Evolutionary conservation across 176 grass and related monocot genomes (phyloP).

Genomic region (Lolium rigidum): DNA sequence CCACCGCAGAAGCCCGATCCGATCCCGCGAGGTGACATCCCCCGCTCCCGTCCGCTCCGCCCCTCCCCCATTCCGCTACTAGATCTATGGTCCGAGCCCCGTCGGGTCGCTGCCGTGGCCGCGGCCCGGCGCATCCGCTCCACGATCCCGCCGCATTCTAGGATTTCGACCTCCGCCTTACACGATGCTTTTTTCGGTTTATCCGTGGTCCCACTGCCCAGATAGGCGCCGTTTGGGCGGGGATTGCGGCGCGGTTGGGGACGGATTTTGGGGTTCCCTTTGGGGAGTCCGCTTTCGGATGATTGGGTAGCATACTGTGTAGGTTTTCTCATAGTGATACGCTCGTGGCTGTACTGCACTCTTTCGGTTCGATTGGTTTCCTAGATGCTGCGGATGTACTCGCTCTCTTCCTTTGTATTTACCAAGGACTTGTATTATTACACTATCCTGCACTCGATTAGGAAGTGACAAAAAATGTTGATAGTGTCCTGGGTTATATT

Average conservation of each 20-base stretch:
- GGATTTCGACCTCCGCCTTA: not conserved
- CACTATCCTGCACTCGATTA: not conserved
- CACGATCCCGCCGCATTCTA: not conserved
- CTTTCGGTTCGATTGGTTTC: not conserved
- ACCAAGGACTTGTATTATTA: not conserved
- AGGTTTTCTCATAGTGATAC: not conserved
- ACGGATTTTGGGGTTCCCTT: not conserved
- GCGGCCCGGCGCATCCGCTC: not conserved
- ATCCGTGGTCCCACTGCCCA: not conserved
- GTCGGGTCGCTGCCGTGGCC: not conserved
- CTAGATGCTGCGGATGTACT: not conserved
- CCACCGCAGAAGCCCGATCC: conserved; percentile 13
- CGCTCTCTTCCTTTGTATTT: not conserved
- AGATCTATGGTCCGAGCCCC: conserved; percentile 25
- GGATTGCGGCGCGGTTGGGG: not conserved
- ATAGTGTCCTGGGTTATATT: not conserved
- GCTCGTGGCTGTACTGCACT: not conserved
- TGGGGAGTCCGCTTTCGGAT: not conserved
- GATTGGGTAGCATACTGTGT: not conserved
- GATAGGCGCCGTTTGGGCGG: not conserved
- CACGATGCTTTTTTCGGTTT: not conserved
- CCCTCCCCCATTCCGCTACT: not conserved
- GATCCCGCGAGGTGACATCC: conserved; percentile 25
- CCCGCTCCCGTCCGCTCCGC: not conserved
- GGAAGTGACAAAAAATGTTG: not conserved